A percentile compares a stretch with the other conserved stretches of the same genome.
Conservation (phyloP, 2,329 filamentous ascomycete species). For the Trichoderma sp. region DNA sequence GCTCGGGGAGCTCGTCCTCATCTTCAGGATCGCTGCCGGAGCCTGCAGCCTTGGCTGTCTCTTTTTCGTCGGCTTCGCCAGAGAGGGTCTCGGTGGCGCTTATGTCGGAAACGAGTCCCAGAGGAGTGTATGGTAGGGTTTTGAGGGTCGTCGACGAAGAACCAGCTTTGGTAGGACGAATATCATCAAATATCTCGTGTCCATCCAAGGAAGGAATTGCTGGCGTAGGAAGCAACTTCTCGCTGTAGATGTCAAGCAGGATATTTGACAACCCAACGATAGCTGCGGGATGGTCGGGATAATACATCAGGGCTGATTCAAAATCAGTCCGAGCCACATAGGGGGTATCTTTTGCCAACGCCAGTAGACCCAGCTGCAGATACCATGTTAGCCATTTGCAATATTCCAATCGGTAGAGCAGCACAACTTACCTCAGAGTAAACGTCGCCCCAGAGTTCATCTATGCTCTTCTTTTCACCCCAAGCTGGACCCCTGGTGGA, state of each 20-base stretch:
- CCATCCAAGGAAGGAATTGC: conserved; percentile 46
- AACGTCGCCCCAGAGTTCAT: conserved; percentile 81
- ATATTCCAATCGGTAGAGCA: neutral
- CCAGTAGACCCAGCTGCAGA: conserved; percentile 59
- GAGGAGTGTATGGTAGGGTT: conserved; percentile 42
- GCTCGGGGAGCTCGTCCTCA: conserved; percentile 46
- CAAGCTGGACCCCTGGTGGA: conserved; percentile 66
- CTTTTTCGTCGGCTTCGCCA: conserved; percentile 19
- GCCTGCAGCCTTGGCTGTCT: conserved; percentile 17
- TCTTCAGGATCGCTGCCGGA: conserved; percentile 23
- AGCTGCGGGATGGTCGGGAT: conserved; percentile 73
- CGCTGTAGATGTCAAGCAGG: conserved; percentile 78
- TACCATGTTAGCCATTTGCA: conserved; percentile 27
- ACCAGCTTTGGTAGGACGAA: neutral
- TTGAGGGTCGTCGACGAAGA: conserved; percentile 16
- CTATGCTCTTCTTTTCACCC: conserved; percentile 77
- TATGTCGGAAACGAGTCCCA: conserved; percentile 42
- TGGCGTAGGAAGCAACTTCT: conserved; percentile 60
- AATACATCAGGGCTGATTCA: conserved; percentile 77
- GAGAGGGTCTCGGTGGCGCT: conserved; percentile 25
- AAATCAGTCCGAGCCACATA: conserved; percentile 73
- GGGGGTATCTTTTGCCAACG: conserved; percentile 57
- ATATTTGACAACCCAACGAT: conserved; percentile 82
- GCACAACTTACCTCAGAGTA: conserved; percentile 66
- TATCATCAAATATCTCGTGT: conserved; percentile 16